These are phyloP conservation scores for Astragalus membranaceus DNA, from an alignment of 306 rosid species.

Conservation along the genomic window DNA sequence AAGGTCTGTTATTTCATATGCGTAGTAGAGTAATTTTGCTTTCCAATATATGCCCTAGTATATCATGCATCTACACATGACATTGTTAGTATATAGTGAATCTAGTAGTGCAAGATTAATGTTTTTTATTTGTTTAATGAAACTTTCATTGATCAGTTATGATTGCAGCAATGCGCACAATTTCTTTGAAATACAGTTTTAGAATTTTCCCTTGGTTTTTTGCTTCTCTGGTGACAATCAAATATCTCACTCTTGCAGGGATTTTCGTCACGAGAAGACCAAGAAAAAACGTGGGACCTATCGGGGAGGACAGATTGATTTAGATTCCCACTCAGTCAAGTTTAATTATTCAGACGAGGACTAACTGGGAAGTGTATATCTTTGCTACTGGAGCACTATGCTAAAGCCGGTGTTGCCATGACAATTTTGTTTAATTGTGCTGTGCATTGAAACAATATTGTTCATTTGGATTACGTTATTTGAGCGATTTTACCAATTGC, in stretches of 20 bases:
- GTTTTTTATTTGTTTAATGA: not conserved
- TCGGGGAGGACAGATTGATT: constrained; percentile 87
- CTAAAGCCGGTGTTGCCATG: constrained; percentile 3
- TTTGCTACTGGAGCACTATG: constrained; percentile 10
- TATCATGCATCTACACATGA: not conserved
- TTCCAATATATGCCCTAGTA: not conserved
- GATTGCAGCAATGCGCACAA: not conserved
- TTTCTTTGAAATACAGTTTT: not conserved
- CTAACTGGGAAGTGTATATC: constrained; percentile 8
- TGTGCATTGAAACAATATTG: constrained; percentile 1
- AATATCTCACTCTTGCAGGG: constrained; percentile 39
- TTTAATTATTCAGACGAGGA: constrained; percentile 82
- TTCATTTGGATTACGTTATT: not conserved
- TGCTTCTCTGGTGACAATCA: not conserved
- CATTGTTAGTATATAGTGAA: not conserved
- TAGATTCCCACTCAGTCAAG: constrained; percentile 75
- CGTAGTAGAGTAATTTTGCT: not conserved
- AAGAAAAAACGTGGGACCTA: constrained; percentile 94
- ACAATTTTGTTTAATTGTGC: constrained; percentile 17
- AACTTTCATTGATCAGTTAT: not conserved
- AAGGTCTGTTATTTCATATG: constrained; percentile 41
- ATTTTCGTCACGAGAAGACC: constrained; percentile 94
- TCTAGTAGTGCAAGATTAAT: not conserved
- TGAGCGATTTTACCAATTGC: not conserved
- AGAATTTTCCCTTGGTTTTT: not conserved